Conservation (phyloP, 1,284 basidiomycete genomes). For the Ustilago trichophora region DNA sequence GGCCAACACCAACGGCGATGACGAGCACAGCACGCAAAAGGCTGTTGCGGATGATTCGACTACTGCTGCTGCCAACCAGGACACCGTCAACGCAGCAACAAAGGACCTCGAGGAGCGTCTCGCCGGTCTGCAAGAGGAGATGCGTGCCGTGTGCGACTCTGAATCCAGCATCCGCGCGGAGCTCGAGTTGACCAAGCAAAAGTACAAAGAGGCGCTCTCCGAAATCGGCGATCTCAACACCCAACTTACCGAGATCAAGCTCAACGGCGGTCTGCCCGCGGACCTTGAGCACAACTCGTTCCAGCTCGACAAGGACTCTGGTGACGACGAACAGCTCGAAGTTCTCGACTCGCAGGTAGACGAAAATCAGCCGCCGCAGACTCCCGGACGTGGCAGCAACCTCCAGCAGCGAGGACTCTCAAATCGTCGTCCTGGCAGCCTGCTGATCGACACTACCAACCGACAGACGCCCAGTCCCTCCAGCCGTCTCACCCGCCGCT, state of each 20-base stretch:
- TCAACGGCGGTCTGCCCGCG: constrained; percentile 21
- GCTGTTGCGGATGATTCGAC: not conserved
- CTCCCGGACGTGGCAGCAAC: constrained; percentile 13
- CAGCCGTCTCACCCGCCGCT: constrained; percentile 46
- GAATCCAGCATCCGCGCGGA: constrained; percentile 69
- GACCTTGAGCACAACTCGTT: constrained; percentile 23
- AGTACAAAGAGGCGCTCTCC: constrained; percentile 86
- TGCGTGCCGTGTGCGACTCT: constrained; percentile 46
- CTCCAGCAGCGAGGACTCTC: constrained; percentile 18
- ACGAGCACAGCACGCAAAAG: not conserved
- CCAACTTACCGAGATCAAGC: constrained; percentile 55
- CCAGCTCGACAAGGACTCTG: constrained; percentile 26
- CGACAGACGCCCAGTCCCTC: constrained; percentile 31
- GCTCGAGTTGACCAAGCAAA: constrained; percentile 78
- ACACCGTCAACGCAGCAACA: constrained; percentile 81
- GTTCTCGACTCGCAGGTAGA: constrained; percentile 45
- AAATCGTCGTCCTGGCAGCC: constrained; percentile 45
- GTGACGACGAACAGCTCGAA: constrained; percentile 54
- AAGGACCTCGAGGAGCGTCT: constrained; percentile 73
- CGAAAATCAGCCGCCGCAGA: constrained; percentile 20
- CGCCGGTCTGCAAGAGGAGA: constrained; percentile 72
- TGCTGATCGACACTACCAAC: constrained; percentile 48
- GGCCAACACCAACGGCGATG: not conserved
- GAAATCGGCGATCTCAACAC: constrained; percentile 80
- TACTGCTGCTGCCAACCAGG: constrained; percentile 73